phyloP scores from a whole-genome alignment of 1,284 basidiomycete genomes.

The Phaffia rhodozyma region DNA sequence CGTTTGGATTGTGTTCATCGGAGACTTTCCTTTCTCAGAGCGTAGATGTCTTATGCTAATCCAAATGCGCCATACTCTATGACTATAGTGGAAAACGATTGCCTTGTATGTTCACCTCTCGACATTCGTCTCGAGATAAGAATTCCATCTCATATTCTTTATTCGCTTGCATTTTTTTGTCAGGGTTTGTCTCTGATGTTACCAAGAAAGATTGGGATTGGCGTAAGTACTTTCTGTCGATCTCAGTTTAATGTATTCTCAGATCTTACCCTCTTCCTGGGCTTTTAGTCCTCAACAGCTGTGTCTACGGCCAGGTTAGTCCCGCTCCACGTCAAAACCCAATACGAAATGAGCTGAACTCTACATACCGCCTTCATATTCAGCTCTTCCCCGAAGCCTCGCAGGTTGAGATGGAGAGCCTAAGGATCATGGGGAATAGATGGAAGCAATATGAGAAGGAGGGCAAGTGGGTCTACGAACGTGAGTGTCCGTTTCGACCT shows the following conservation, averaged over 20 bases:
- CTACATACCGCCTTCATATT: too few relatives aligned
- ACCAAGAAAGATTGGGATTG: constrained; percentile 95
- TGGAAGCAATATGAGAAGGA: constrained; percentile 97
- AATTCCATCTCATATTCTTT: constrained; percentile 44
- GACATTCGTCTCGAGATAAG: constrained; percentile 62
- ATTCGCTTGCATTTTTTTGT: constrained; percentile 62
- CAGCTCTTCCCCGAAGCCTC: constrained; percentile 62
- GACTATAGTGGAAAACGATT: too few relatives aligned
- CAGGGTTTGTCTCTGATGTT: constrained; percentile 96
- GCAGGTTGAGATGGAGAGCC: constrained; percentile 68
- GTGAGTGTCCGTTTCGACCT: too few relatives aligned
- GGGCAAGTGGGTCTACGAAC: constrained; percentile 89
- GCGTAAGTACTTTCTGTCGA: constrained; percentile 31
- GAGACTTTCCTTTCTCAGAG: too few relatives aligned
- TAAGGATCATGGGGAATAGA: constrained; percentile 66
- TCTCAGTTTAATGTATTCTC: background rate
- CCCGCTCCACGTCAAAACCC: too few relatives aligned
- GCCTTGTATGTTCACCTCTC: too few relatives aligned
- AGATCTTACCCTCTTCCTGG: background rate
- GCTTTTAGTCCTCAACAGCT: constrained; percentile 53
- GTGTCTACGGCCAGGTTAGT: constrained; percentile 59
- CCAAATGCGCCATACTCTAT: too few relatives aligned
- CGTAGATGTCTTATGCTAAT: too few relatives aligned
- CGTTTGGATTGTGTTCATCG: too few relatives aligned
- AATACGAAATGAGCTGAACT: too few relatives aligned